Evolutionary conservation across 2,329 filamentous ascomycete species (phyloP), one percentile per base, ranked within the genome.

Genomic region (Dactylellina leptospora): DNA sequence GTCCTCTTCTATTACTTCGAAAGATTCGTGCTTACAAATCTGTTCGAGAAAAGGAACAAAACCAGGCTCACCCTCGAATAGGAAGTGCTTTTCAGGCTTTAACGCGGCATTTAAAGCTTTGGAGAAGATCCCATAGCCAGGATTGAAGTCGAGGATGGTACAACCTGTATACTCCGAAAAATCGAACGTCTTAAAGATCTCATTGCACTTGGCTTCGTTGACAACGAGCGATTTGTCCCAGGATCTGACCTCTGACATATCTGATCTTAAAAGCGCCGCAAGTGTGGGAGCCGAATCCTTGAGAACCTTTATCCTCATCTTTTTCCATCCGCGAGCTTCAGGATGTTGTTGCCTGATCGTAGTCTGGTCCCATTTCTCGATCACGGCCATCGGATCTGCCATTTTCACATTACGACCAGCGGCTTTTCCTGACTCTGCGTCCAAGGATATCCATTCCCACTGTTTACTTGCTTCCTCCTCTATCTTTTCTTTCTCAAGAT

Each of bases 91-190:
- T 64, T 92, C 87, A 3, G 93, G 93, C 76, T 91, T 81, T 5
- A 99, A 82, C 47, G 85, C 81, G 0, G 91, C 83, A 78, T 96
- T 87, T 0, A 97, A 82, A 76, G 89, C 90, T 25, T 83, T 82
- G 30, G 93, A 96, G 86, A 90, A 95, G 1, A 96, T 59, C 6
- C 92, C 91, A 0, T 82, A 82, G 11, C 92, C 92, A 0, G 93
- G 93, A 78, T 93, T 91, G 62, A 96, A 82, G 78, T 97, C 93
- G 76, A 99, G 82, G 45, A 97, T 84, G 76, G 96, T 92, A 80
- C 93, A 92, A 59, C 91, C 90, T 53, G 83, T 82, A 79, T 95
- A 88, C 45, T 86, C 85, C 30, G 86, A 81, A 16, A 97, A 84
- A 1, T 85, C 86, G n/a, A 96, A 81, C 71, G 90, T 90, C 4